A percentile compares a stretch with the other conserved stretches of the same genome.
phyloP scores from a whole-genome alignment of 345 rosid species.

The Murraya koenigii region DNA sequence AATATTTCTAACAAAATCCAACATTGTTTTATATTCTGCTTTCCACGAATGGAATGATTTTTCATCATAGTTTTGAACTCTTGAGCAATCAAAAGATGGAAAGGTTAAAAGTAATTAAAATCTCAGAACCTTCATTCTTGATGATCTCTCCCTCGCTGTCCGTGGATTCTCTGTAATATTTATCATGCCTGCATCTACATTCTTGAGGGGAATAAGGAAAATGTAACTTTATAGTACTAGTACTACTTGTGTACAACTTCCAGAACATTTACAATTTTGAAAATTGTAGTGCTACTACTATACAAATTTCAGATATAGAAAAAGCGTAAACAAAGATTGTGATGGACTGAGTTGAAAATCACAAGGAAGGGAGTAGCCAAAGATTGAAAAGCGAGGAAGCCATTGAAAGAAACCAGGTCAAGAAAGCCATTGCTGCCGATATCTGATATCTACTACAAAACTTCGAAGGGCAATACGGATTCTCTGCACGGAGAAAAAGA shows the following conservation, averaged over 20 bases:
- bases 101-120: background rate
- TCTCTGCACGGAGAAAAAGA: slow-evolving; percentile 44
- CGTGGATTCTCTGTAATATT: background rate
- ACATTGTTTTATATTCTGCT: too few relatives aligned
- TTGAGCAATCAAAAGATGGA: background rate
- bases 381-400: slow-evolving; percentile 85
- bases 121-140: background rate
- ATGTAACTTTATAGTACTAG: background rate
- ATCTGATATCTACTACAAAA: slow-evolving; percentile 72
- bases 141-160: background rate
- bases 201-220: background rate
- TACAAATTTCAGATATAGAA: slow-evolving; percentile 5
- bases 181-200: too few relatives aligned
- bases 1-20: too few relatives aligned
- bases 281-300: background rate
- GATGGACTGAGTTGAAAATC: slow-evolving; percentile 9
- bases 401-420: slow-evolving; percentile 72
- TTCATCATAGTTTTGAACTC: too few relatives aligned
- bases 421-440: slow-evolving; percentile 85
- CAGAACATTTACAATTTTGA: background rate
- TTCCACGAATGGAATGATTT: too few relatives aligned
- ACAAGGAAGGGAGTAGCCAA: slow-evolving; percentile 77
- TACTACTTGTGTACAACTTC: slow-evolving; percentile 10
- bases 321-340: background rate
- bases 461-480: slow-evolving; percentile 43